Evolutionary conservation across 805 yeast species (phyloP), one percentile per base, ranked within the genome.

Genomic region (Metschnikowia similis): DNA sequence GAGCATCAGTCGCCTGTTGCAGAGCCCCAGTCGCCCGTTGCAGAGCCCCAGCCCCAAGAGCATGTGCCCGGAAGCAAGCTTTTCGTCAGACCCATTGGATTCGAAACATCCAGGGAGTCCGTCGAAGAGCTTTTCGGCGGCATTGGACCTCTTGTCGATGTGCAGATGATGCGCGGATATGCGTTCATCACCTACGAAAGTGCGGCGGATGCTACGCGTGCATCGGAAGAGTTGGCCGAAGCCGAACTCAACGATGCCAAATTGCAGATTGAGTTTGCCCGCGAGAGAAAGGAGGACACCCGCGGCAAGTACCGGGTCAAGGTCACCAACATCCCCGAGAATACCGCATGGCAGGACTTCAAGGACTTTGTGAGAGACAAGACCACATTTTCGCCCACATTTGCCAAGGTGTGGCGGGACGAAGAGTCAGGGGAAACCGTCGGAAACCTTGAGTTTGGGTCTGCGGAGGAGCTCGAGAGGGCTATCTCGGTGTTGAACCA

Each of bases 351-450:
- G 95, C 94, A 87, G 76, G 92, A 86, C 62, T 79, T 87, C 65
- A 87, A 90, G 75, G 98, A 92, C 74, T 83, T 88, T 65, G 90
- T 89, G 57, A 80, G 96, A 66, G 90, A 86, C 54, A 85, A 82
- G 69, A 82, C 80, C 49, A 73, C 79, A 55, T 67, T 77, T 56
- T 79, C 82, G 51, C 87, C 89, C 50, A 80, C 85, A 32, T 86
- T 84, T 57, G 74, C 75, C 59, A 70, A 72, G 65, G 74, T 72
- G 67, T 77, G 61, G 73, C 76, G 74, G 67, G 77, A 68, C 70
- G 78, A 63, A 64, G 75, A 64, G 67, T 67, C 68, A 66, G 70
- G 71, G 56, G 75, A 70, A 62, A 72, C 65, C 62, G 69, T 65
- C 45, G 82, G 84, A 58, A 75, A 75, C 50, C 72, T 81, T 57